Conservation (phyloP, 805 yeast genomes). For the Candida easanensis region DNA sequence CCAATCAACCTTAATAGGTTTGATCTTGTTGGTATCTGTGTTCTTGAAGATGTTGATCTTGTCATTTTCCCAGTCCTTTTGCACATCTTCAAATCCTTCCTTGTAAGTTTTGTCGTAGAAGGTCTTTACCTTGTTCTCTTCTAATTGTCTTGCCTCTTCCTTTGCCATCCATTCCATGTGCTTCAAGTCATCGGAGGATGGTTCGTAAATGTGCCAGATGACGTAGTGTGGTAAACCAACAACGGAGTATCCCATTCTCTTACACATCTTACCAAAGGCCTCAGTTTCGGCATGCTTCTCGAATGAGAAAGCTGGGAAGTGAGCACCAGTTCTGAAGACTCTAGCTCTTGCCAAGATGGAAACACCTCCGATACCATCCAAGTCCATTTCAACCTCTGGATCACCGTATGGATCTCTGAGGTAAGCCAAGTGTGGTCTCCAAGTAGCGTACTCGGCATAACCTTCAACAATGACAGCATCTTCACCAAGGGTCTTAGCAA, state of each 20-base stretch:
- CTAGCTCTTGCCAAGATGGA: conserved; percentile 85
- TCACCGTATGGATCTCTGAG: conserved; percentile 93
- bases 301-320: conserved; percentile 95
- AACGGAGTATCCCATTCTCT: conserved; percentile 84
- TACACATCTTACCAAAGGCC: conserved; percentile 90
- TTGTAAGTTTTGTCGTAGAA: conserved; percentile 72
- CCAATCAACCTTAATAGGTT: conserved; percentile 68
- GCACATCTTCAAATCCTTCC: conserved; percentile 76
- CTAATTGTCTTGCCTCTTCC: conserved; percentile 66
- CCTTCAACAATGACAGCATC: conserved; percentile 98
- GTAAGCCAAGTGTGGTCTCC: conserved; percentile 97
- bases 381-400: conserved; percentile 87
- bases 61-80: conserved; percentile 72
- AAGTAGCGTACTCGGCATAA: conserved; percentile 93
- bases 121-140: conserved; percentile 59
- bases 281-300: conserved; percentile 98
- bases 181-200: conserved; percentile 85
- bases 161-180: conserved; percentile 91
- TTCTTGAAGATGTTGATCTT: conserved; percentile 71
- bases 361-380: conserved; percentile 98
- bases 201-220: conserved; percentile 96
- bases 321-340: conserved; percentile 88
- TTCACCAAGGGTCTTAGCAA: conserved; percentile 77
- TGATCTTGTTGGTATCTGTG: conserved; percentile 54
- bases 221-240: conserved; percentile 93